phyloP scores from a whole-genome alignment of 495 filamentous ascomycete genomes.

The Penicillium daleae region DNA sequence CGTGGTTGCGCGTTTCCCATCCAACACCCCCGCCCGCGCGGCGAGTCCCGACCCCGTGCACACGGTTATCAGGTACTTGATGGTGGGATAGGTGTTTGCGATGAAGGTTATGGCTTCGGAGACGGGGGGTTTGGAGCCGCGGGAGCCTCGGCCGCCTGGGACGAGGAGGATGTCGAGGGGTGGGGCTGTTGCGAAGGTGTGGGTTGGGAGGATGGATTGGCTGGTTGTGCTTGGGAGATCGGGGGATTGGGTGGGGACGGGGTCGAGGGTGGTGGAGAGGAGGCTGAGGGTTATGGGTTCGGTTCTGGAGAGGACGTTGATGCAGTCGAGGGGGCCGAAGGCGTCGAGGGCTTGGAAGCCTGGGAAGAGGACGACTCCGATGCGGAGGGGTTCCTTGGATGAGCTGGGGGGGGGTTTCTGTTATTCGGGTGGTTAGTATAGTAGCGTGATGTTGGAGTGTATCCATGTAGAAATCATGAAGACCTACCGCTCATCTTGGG shows the following conservation, averaged over 20 bases:
- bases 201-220: conserved; percentile 61
- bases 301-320: conserved; percentile 57
- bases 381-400: conserved; percentile 17
- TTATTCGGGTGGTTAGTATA: neutral
- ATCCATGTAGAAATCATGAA: neutral
- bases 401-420: neutral
- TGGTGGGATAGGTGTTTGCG: conserved; percentile 37
- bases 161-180: conserved; percentile 66
- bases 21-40: conserved; percentile 59
- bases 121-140: conserved; percentile 28
- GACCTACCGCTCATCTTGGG: conserved; percentile 2
- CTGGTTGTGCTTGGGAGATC: conserved; percentile 27
- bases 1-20: conserved; percentile 61
- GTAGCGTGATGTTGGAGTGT: neutral
- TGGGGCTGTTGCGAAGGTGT: conserved; percentile 53
- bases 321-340: conserved; percentile 64
- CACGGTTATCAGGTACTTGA: conserved; percentile 63
- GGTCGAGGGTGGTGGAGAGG: conserved; percentile 56
- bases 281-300: conserved; percentile 48
- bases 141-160: conserved; percentile 64
- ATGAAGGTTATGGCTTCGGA: conserved; percentile 50
- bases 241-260: conserved; percentile 47
- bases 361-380: conserved; percentile 36
- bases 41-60: conserved; percentile 61
- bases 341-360: conserved; percentile 51